Percentiles rank a stretch among this genome's conserved stretches.
Conservation (phyloP, 2,329 filamentous ascomycete species). For the Pestalotiopsis sp. region DNA sequence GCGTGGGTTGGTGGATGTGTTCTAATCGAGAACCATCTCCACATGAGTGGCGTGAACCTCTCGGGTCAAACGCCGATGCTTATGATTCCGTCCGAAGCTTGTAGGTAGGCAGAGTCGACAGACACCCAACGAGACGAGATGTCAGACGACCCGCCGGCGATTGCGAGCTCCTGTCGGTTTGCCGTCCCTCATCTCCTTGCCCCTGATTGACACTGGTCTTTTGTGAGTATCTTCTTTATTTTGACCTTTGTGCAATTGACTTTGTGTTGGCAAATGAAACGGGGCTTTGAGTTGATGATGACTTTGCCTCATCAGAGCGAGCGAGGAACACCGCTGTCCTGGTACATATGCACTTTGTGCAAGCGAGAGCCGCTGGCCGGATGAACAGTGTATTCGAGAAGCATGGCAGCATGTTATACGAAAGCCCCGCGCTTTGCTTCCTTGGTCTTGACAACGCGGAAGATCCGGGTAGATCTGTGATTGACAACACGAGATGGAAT, state of each 20-base stretch:
- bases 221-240: not conserved
- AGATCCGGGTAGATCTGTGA: not conserved
- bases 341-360: not conserved
- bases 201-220: not conserved
- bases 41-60: not conserved
- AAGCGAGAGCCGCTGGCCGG: not conserved
- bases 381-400: not conserved
- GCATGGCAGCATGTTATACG: not conserved
- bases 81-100: not conserved
- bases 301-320: not conserved
- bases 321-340: not conserved
- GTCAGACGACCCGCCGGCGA: not conserved
- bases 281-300: not conserved
- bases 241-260: not conserved
- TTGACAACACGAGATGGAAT: not conserved
- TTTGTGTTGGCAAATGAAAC: not conserved
- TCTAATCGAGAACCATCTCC: not conserved
- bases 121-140: not conserved
- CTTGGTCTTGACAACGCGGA: not conserved
- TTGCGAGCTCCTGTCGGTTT: not conserved
- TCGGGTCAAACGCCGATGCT: not conserved
- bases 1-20: not conserved
- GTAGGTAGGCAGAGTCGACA: not conserved
- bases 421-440: not conserved
- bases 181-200: not conserved